These are phyloP conservation scores for Volvox africanus DNA, from an alignment of 139 green algal species.

Conservation along the genomic window DNA sequence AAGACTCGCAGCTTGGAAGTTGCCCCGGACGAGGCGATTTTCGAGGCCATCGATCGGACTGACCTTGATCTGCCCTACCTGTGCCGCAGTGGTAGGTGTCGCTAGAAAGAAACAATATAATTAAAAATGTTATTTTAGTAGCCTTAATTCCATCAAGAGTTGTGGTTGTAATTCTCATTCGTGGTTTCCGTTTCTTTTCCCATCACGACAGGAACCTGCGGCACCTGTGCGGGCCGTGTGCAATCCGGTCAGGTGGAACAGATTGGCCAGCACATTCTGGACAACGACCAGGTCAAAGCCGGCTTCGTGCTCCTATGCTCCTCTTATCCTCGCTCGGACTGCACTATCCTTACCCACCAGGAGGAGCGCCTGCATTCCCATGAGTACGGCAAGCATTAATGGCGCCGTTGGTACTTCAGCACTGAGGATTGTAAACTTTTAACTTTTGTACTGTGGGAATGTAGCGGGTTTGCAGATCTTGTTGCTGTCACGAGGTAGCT, in stretches of 20 bases:
- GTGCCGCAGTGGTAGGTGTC: conserved; percentile 25
- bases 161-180: too few relatives aligned
- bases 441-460: too few relatives aligned
- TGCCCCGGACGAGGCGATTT: conserved; percentile 25
- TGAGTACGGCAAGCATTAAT: conserved; percentile 40
- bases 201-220: conserved; percentile 21
- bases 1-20: conserved; percentile 31
- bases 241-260: conserved; percentile 13
- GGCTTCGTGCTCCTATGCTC: conserved; percentile 84
- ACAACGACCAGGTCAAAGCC: conserved; percentile 27
- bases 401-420: too few relatives aligned
- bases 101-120: too few relatives aligned
- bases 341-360: conserved; percentile 60
- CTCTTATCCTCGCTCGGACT: conserved; percentile 82
- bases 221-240: conserved; percentile 38
- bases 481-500: too few relatives aligned
- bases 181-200: too few relatives aligned
- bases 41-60: conserved; percentile 22
- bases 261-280: conserved; percentile 14
- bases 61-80: conserved; percentile 41
- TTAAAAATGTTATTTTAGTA: too few relatives aligned
- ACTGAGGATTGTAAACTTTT: too few relatives aligned
- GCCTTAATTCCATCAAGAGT: too few relatives aligned
- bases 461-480: too few relatives aligned
- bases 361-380: conserved; percentile 58